Base-by-base conservation (phyloP, 139 green algal species). In the Picochlorum sp. region DNA sequence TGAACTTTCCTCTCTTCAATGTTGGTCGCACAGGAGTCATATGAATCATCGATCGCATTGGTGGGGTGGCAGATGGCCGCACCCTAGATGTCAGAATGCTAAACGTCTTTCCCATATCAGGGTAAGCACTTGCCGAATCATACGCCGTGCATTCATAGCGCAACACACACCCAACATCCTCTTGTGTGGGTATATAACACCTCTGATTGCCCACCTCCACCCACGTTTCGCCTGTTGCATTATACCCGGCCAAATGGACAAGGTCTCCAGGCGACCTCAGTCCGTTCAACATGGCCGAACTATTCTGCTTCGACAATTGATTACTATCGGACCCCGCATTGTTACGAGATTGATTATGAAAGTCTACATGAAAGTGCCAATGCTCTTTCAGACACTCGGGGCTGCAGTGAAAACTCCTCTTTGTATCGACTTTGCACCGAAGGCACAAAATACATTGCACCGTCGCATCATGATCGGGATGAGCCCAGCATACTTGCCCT, bases 371-470 rank as follows among this genome's bases (percentile, higher is more conserved):
- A 58, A 89, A 72, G 32, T 74, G 71, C 93, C 93, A 98, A 74
- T 92, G 82, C 63, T 77, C 77, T 52, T 77, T 73, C 26, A 98
- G 87, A 76, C 93, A 98, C 51, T 97, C 86, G 15, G 82, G 58
- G 13, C 76, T 83, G 86, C 93, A 98, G 71, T 97, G 89, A 68
- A 95, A 98, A 68, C 70, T 81, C 63, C 85, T 89, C 71, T 73
- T 80, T 30, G 75, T 56, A 37, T 85, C 80, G n/a, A 86, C 78
- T 56, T 82, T 87, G 59, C 72, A 75, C 21, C 87, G 87, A 46
- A 93, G 61, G 78, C 90, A 98, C 6, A 91, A 65, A 14, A 95
- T 76, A 75, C 91, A 97, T 80, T 98, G 91, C 38, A 98, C 63
- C 6, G 72, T 82, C 0, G 92, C 93, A 45, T 91, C 84, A 44